Evolutionary conservation across 768 basidiomycete species (phyloP).

Genomic region (Gloeopeniophorella convolvens): DNA sequence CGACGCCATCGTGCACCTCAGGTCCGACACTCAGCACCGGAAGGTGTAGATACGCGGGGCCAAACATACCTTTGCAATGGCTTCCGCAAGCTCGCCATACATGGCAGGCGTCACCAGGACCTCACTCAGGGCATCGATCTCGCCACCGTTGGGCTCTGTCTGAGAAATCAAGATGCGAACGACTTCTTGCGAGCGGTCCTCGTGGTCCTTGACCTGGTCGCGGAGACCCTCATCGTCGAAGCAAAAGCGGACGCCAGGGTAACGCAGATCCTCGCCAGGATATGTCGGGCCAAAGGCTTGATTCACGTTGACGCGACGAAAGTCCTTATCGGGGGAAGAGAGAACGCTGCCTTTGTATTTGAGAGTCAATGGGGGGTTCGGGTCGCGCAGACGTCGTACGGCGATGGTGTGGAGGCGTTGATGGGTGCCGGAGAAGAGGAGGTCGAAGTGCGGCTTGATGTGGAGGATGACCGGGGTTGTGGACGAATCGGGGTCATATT

Average conservation of each 20-base stretch:
- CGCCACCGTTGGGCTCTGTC: slow-evolving; percentile 49
- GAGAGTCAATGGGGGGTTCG: slow-evolving; percentile 61
- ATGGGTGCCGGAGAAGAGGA: slow-evolving; percentile 75
- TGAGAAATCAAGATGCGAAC: slow-evolving; percentile 69
- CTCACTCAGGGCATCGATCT: slow-evolving; percentile 67
- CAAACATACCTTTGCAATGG: slow-evolving; percentile 71
- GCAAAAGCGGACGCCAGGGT: slow-evolving; percentile 80
- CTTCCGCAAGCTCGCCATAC: slow-evolving; percentile 64
- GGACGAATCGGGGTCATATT: slow-evolving; percentile 70
- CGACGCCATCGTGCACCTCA: slow-evolving; percentile 73
- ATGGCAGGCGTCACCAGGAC: slow-evolving; percentile 58
- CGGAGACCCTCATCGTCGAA: slow-evolving; percentile 64
- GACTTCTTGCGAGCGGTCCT: slow-evolving; percentile 70
- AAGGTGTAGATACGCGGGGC: too few species aligned
- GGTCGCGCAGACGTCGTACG: slow-evolving; percentile 58
- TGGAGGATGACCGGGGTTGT: slow-evolving; percentile 73
- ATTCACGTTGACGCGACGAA: slow-evolving; percentile 60
- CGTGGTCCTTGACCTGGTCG: slow-evolving; percentile 43
- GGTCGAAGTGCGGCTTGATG: slow-evolving; percentile 72
- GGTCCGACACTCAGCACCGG: slow-evolving; percentile 3
- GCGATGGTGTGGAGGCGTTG: slow-evolving; percentile 79
- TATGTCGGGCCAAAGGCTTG: slow-evolving; percentile 81
- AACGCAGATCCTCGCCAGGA: slow-evolving; percentile 66
- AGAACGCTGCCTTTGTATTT: slow-evolving; percentile 61
- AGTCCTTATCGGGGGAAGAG: slow-evolving; percentile 52